phyloP scores from a whole-genome alignment of 2,329 filamentous ascomycete genomes.

The Fusarium agapanthi region DNA sequence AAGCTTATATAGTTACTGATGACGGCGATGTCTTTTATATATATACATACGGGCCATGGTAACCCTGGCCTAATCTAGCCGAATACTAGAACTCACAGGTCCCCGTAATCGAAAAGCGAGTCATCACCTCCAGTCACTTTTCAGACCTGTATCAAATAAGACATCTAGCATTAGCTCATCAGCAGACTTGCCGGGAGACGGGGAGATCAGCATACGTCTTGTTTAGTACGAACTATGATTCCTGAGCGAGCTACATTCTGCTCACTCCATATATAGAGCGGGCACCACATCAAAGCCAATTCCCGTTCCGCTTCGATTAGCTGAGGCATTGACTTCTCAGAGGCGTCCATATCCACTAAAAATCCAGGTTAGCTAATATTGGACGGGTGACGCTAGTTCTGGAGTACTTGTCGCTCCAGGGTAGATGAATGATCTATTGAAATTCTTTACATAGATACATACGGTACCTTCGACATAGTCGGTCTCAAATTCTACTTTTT shows the following conservation, averaged over 20 bases:
- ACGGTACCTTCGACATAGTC: no score
- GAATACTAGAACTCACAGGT: background rate
- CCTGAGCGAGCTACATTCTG: background rate
- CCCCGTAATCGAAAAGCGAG: background rate
- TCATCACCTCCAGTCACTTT: background rate
- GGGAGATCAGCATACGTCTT: background rate
- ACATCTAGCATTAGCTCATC: background rate
- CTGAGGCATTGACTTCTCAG: background rate
- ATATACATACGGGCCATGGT: background rate
- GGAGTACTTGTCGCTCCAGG: no score
- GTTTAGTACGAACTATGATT: background rate
- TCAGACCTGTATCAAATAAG: no score
- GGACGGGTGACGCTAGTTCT: background rate
- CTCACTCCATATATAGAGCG: background rate
- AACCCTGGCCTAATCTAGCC: background rate
- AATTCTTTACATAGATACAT: no score
- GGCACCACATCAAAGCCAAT: background rate
- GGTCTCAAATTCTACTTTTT: no score
- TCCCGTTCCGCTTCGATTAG: background rate
- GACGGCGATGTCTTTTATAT: background rate
- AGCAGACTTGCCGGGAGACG: background rate
- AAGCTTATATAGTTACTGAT: background rate
- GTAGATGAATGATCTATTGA: no score
- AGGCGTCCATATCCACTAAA: background rate
- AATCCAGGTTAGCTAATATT: background rate